phyloP scores from a whole-genome alignment of 2,329 filamentous ascomycete species.

The Teratosphaeriaceae sp. region DNA sequence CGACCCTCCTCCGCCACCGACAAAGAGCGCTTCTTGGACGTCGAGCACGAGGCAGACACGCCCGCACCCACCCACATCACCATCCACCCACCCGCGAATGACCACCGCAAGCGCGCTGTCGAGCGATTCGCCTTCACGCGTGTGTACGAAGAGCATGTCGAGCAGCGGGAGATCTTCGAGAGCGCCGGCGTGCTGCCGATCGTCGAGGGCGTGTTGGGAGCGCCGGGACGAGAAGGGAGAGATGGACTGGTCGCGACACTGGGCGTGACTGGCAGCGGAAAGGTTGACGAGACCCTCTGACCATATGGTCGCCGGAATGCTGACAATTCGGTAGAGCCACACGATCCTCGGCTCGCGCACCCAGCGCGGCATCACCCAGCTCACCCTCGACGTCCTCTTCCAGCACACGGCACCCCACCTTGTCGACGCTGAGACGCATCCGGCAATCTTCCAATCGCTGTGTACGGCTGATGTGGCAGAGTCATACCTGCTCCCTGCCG shows the following conservation, averaged over 20 bases:
- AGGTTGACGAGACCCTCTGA: slow-evolving; percentile 53
- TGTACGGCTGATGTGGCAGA: slow-evolving; percentile 74
- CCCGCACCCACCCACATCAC: slow-evolving; percentile 46
- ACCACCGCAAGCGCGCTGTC: slow-evolving; percentile 75
- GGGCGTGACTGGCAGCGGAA: slow-evolving; percentile 92
- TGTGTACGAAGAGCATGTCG: slow-evolving; percentile 82
- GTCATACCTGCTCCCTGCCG: slow-evolving; percentile 65
- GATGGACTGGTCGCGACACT: slow-evolving; percentile 88
- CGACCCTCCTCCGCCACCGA: slow-evolving; percentile 39
- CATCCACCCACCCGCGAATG: slow-evolving; percentile 62
- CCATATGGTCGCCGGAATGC: background rate
- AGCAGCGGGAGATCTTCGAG: slow-evolving; percentile 80
- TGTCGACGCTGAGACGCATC: slow-evolving; percentile 50
- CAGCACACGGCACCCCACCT: slow-evolving; percentile 69
- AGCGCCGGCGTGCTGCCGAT: slow-evolving; percentile 68
- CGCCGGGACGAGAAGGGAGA: slow-evolving; percentile 66
- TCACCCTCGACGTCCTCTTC: slow-evolving; percentile 85
- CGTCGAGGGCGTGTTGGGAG: slow-evolving; percentile 73
- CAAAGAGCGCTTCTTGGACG: slow-evolving; percentile 66
- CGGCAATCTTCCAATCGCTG: slow-evolving; percentile 64
- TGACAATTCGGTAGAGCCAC: slow-evolving; percentile 59
- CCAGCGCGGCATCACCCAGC: slow-evolving; percentile 84
- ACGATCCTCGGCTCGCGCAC: slow-evolving; percentile 85
- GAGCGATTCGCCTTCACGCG: slow-evolving; percentile 93
- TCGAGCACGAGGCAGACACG: slow-evolving; percentile 50